Percentiles rank a stretch among this genome's conserved stretches.
Conservation (phyloP, 345 rosid species). For the Hibiscus trionum region DNA sequence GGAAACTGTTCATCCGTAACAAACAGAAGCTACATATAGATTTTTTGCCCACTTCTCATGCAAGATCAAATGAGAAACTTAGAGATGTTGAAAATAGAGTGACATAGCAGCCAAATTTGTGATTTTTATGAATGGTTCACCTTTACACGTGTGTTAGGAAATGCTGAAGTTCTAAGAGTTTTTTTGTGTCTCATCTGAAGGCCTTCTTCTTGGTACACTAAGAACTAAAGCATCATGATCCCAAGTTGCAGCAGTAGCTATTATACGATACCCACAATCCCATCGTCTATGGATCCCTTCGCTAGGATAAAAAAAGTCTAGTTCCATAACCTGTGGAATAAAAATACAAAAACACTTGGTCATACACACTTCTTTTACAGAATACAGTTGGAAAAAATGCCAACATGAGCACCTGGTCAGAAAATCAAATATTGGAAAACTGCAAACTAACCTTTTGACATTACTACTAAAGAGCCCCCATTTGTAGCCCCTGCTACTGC, state of each 20-base stretch:
- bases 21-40: conserved; percentile 78
- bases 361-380: too few species aligned
- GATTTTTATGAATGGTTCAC: conserved; percentile 19
- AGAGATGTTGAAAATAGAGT: neutral
- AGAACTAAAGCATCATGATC: conserved; percentile 91
- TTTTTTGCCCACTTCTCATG: conserved; percentile 95
- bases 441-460: conserved; percentile 70
- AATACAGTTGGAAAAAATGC: too few species aligned
- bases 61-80: conserved; percentile 12
- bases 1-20: conserved; percentile 83
- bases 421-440: neutral
- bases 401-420: too few species aligned
- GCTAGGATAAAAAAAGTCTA: conserved; percentile 89
- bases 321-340: conserved; percentile 33
- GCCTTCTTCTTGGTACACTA: conserved; percentile 66
- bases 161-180: conserved; percentile 83
- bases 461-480: conserved; percentile 84
- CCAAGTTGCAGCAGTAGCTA: conserved; percentile 80
- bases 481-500: conserved; percentile 75
- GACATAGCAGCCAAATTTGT: neutral
- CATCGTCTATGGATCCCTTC: conserved; percentile 91
- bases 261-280: conserved; percentile 75
- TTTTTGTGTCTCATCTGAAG: conserved; percentile 88
- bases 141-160: conserved; percentile 93
- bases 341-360: too few species aligned